Conservation (phyloP, 2,329 filamentous ascomycete species). For the Fusarium oligoseptatum region DNA sequence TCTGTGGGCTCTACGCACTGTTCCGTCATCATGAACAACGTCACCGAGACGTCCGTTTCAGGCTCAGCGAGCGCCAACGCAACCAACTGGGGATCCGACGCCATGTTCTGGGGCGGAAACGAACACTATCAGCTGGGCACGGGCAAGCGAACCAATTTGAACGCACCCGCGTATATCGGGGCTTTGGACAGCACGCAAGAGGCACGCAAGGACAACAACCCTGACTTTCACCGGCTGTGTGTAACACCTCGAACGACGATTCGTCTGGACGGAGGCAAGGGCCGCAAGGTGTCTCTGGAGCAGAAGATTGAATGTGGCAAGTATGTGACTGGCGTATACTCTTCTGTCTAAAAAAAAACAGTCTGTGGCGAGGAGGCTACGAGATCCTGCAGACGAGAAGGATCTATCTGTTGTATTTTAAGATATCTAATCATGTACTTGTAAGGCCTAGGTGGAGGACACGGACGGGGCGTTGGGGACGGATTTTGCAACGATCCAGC, state of each 20-base stretch:
- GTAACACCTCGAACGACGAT: slow-evolving; percentile 83
- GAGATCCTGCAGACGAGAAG: slow-evolving; percentile 9
- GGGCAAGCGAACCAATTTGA: slow-evolving; percentile 86
- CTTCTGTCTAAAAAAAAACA: slow-evolving; percentile 60
- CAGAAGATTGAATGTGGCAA: slow-evolving; percentile 91
- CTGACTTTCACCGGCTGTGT: slow-evolving; percentile 80
- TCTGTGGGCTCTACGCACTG: slow-evolving; percentile 85
- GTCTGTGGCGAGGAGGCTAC: not conserved
- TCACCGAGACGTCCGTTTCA: slow-evolving; percentile 73
- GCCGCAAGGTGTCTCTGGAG: slow-evolving; percentile 81
- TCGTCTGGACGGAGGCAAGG: slow-evolving; percentile 69
- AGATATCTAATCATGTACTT: slow-evolving; percentile 35
- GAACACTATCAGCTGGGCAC: slow-evolving; percentile 94
- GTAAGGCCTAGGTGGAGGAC: slow-evolving; percentile 14
- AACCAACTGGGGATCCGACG: slow-evolving; percentile 89
- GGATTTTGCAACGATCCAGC: slow-evolving; percentile 24
- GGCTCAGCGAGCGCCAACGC: slow-evolving; percentile 70
- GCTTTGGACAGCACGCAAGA: slow-evolving; percentile 76
- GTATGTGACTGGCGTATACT: slow-evolving; percentile 87
- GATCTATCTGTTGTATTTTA: slow-evolving; percentile 27
- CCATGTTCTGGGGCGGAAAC: slow-evolving; percentile 95
- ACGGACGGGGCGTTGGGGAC: slow-evolving; percentile 32
- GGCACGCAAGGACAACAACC: slow-evolving; percentile 68
- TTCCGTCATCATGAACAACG: slow-evolving; percentile 86
- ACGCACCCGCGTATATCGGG: slow-evolving; percentile 81